Base-by-base conservation (phyloP, 2,329 filamentous ascomycete genomes). In the Aspergillus texensis region DNA sequence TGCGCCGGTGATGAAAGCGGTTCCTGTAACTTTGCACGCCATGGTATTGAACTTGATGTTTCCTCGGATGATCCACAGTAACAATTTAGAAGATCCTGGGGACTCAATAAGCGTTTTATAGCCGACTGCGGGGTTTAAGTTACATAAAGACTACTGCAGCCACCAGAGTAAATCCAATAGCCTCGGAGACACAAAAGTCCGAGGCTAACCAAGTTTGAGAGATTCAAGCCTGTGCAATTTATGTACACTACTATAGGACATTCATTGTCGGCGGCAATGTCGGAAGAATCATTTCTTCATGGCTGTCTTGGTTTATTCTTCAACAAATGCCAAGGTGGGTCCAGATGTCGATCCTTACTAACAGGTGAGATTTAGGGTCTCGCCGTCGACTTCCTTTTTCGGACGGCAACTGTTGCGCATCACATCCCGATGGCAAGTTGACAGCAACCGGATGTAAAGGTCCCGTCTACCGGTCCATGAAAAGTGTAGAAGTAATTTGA, bases 1-100 rank as follows among this genome's bases (percentile, higher is more conserved):
- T 11, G 57, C 69, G 9, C 71, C 70, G 1, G 71, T 74, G 62
- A 74, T 74, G 45, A 74, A 71, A 10, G 71, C 71, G 12, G 66
- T 70, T 60, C 71, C 71, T n/a, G 67, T 60, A n/a, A 73, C 63
- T 6, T 67, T 59, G 34, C 60, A 66, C 16, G 65, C 36, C 63
- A 70, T 70, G 8, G 14, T 52, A 11, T 6, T 10, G 12, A 30
- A 8, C 1, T 32, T n/a, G 8, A 52, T n/a, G 11, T 8, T 10
- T n/a, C 26, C 26, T n/a, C 2, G 30, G 16, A 34, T 34, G 48
- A 26, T 52, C 48, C 11, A 52, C 10, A 2, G 26, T 11, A 34
- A 2, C 19, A 50, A 10, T 26, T n/a, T 32, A 5, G 12, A 32
- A 21, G 16, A n/a, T 8, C 5, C 8, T 14, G 48, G 9, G 28